Base-by-base conservation (phyloP, 345 rosid species). In the Excoecaria cochinchinensis region DNA sequence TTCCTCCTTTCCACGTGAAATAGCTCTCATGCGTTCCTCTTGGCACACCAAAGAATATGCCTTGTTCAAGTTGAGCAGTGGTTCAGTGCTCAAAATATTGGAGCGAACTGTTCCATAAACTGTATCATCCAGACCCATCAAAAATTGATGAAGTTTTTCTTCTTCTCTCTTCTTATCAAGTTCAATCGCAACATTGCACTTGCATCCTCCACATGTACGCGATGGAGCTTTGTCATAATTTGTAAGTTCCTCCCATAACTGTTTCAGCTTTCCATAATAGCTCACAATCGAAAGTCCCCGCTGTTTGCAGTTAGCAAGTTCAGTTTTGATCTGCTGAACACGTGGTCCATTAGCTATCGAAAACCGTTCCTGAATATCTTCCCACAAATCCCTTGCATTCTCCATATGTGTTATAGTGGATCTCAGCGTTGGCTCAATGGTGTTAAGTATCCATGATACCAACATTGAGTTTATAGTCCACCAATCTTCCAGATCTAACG, bases 341-440 rank as follows among this genome's bases (percentile, higher is more conserved):
- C 51, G 36, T 17, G 51, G 62, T 4, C 52, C 74, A 39, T 71
- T 71, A 5, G 36, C 51, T 6, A 71, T 21, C 15, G 65, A 50
- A 71, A 71, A 71, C 36, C 74, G 8, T 38, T 71, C 50, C 46
- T 56, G 11, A 1, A 71, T 71, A 7, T 71, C 74, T 19, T 52
- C 63, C 61, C 50, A 71, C 0, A 71, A 39, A 19, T 71, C 74
- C 25, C 38, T 31, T 15, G 64, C 64, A 38, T 5, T 3, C 17
- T 71, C 74, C 64, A 25, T 16, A 36, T 71, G 25, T 17, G 74
- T 10, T 11, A 71, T 56, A 42, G 63, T 71, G 0, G 63, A 53
- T 25, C 74, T n/a, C 16, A 71, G 16, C 0, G 64, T 8, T 1
- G 65, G 51, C 24, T 56, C 74, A 31, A 56, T 56, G 4, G 74